A percentile compares a stretch with the other conserved stretches of the same genome.
Conservation (phyloP, 306 rosid species). For the Glycine soja region DNA sequence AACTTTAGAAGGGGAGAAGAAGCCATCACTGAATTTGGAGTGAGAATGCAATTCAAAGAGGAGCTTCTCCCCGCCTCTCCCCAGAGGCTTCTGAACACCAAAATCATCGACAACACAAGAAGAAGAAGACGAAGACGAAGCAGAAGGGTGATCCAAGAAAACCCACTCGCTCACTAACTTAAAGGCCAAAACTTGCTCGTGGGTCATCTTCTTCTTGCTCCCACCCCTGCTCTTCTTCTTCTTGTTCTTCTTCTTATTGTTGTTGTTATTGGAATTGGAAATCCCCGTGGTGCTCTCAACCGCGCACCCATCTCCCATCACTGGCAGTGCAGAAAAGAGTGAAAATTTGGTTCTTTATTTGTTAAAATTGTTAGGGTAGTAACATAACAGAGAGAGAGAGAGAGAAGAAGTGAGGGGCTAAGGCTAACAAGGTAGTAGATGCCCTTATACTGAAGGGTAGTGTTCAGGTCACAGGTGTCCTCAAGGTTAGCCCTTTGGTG, state of each 20-base stretch:
- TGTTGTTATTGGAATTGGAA: conserved; percentile 38
- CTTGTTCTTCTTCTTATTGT: conserved; percentile 51
- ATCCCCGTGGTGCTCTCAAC: conserved; percentile 39
- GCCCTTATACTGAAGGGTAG: conserved; percentile 1
- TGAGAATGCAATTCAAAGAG: conserved; percentile 92
- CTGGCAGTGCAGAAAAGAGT: conserved; percentile 40
- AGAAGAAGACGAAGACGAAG: conserved; percentile 39
- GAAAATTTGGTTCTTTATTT: neutral
- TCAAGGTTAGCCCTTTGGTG: conserved; percentile 12
- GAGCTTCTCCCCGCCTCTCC: conserved; percentile 69
- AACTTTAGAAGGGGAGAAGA: conserved; percentile 86
- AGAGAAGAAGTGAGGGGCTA: too few species aligned
- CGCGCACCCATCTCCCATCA: conserved; percentile 63
- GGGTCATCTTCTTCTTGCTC: conserved; percentile 86
- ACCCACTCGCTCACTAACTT: conserved; percentile 88
- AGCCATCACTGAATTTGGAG: conserved; percentile 95
- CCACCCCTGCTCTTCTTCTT: conserved; percentile 88
- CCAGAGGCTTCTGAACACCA: conserved; percentile 74
- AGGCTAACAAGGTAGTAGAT: too few species aligned
- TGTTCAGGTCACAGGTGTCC: conserved; percentile 48
- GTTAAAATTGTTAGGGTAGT: too few species aligned
- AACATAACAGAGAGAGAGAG: too few species aligned
- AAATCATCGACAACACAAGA: conserved; percentile 84
- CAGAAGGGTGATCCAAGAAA: conserved; percentile 59
- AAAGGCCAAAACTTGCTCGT: conserved; percentile 74